Evolutionary conservation across 1,284 basidiomycete species (phyloP), one percentile per base, ranked within the genome.

Genomic region (Sanghuangporus weigelae): DNA sequence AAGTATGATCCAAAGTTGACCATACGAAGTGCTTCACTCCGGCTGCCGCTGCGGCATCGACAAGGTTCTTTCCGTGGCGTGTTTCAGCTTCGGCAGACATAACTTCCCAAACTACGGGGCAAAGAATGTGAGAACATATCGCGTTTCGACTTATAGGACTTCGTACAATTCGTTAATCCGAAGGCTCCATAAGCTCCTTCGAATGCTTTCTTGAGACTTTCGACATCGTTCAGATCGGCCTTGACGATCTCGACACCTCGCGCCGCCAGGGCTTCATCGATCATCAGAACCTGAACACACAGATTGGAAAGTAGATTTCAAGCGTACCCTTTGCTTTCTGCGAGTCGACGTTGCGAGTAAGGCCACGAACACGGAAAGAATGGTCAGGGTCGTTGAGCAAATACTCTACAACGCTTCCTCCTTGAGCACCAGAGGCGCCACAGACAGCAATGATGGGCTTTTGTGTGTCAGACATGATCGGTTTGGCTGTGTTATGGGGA

Each of bases 1-100:
- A 39, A 6, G 53, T 44, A 42, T 69, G 62, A n/a, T 71, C 65
- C 26, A 70, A 66, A 31, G 68, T 68, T 19, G 71, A 71, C 65
- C 68, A 70, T 26, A 74, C 69, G 44, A 74, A 69, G 49, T 73
- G 73, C 38, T 71, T 67, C 26, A 73, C 66, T 12, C 69, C 70
- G 3, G 68, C 62, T 5, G 68, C 60, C 59, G 71, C 69, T 2
- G 72, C 71, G 7, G 72, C 73, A 56, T 74, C 71, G 35, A 70
- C 69, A 19, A 74, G 67, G 59, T 66, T 65, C 56, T 69, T 68
- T 8, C 73, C 73, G 36, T 74, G 73, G 38, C 67, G 64, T 11
- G 61, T 46, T 57, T 69, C 67, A 14, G 53, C 59, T 14, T 63
- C 62, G 46, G n/a, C 49, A 8, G 57, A 64, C n/a, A 59, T 58